phyloP scores from a whole-genome alignment of 78 protist genomes.

The Blattamonas nauphoetae region DNA sequence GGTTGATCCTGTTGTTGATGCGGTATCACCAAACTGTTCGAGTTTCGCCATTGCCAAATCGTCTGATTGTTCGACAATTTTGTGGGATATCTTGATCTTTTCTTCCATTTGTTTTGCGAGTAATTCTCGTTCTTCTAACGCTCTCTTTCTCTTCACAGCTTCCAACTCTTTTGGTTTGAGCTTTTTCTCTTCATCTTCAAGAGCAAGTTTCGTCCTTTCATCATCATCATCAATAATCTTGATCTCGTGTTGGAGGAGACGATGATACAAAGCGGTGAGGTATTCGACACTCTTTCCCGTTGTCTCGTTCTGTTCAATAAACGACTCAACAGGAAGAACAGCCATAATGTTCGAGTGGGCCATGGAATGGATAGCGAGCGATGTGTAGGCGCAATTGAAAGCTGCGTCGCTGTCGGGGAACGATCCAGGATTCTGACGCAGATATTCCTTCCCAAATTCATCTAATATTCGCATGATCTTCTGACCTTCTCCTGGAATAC shows the following conservation, averaged over 20 bases:
- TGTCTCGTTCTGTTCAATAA: not conserved
- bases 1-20: too few relatives aligned
- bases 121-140: not conserved
- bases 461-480: constrained; percentile 11
- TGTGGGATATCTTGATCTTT: not conserved
- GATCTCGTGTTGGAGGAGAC: not conserved
- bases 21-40: too few relatives aligned
- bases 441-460: constrained; percentile 1
- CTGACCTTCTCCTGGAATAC: constrained; percentile 29
- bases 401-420: not conserved
- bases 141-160: not conserved
- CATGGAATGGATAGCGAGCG: not conserved
- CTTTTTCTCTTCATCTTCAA: not conserved
- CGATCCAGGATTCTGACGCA: not conserved
- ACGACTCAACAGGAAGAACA: not conserved
- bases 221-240: not conserved
- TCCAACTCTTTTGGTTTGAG: not conserved
- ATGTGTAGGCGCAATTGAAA: not conserved
- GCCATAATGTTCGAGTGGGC: not conserved
- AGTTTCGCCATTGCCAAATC: too few relatives aligned
- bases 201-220: not conserved
- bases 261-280: not conserved
- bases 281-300: not conserved
- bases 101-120: not conserved
- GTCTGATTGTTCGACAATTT: too few relatives aligned